Evolutionary conservation across 371 early-diverging fungal species (phyloP).

Genomic region (Amoeboaphelidium protococcarum): DNA sequence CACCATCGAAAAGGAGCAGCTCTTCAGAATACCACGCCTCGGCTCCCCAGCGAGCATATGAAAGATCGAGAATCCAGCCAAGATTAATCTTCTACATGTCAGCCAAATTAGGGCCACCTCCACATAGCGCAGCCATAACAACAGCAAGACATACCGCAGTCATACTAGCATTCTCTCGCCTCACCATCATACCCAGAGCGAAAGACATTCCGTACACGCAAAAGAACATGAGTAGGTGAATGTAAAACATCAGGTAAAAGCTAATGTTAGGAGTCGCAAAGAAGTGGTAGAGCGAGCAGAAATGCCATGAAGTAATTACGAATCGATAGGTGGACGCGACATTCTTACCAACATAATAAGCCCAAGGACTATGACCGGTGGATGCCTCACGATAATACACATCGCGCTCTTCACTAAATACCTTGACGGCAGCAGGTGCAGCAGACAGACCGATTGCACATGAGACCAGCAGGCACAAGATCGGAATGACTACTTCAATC

Average conservation of each 20-base stretch:
- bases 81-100: conserved; percentile 10
- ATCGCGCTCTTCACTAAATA: conserved; percentile 15
- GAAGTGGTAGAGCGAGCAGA: conserved; percentile 5
- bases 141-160: conserved; percentile 12
- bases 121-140: conserved; percentile 16
- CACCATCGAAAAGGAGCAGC: conserved; percentile 6
- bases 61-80: conserved; percentile 11
- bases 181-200: conserved; percentile 10
- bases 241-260: conserved; percentile 7
- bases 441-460: conserved; percentile 13
- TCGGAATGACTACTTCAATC: conserved; percentile 8
- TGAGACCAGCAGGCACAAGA: conserved; percentile 12
- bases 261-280: conserved; percentile 10
- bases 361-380: conserved; percentile 8
- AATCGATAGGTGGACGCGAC: conserved; percentile 2
- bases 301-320: neutral
- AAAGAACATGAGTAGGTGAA: conserved; percentile 12
- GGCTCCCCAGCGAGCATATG: conserved; percentile 15
- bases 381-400: conserved; percentile 13
- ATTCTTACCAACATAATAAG: conserved; percentile 7
- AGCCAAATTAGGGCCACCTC: conserved; percentile 13
- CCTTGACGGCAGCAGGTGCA: conserved; percentile 13
- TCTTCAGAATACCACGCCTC: conserved; percentile 10
- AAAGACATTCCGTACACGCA: conserved; percentile 16
- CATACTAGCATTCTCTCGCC: conserved; percentile 12